Evolutionary conservation across 441 rosid genomes (phyloP).

Genomic region (Rhodomyrtus psidioides): DNA sequence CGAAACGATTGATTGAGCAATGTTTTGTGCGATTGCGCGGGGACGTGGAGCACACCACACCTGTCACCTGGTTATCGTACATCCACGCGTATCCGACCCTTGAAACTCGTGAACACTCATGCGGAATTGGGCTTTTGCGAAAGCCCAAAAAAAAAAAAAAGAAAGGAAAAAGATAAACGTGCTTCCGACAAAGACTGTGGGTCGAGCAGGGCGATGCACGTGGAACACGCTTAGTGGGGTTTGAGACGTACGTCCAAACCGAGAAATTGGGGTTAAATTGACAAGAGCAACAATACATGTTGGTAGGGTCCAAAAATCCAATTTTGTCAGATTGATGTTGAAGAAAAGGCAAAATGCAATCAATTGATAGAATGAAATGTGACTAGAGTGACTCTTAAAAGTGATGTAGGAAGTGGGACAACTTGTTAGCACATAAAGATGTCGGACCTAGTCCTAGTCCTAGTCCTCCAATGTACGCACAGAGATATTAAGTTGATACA

Average conservation of each 20-base stretch:
- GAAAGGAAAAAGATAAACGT: neutral
- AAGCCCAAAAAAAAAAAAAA: neutral
- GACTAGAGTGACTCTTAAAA: neutral
- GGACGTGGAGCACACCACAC: neutral
- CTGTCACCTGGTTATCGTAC: neutral
- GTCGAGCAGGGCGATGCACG: neutral
- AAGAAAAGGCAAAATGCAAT: neutral
- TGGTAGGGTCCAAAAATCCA: neutral
- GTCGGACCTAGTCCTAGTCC: neutral
- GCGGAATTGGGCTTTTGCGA: neutral
- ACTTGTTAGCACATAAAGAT: neutral
- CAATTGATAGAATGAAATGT: neutral
- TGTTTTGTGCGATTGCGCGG: neutral
- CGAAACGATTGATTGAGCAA: neutral
- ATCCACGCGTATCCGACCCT: neutral
- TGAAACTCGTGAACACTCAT: neutral
- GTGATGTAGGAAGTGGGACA: neutral
- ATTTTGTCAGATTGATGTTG: neutral
- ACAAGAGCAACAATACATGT: neutral
- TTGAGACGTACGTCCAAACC: neutral
- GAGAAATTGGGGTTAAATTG: neutral
- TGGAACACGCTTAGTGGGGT: neutral
- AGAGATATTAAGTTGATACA: neutral
- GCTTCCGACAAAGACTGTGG: neutral
- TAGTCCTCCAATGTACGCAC: neutral